phyloP scores from a whole-genome alignment of 192 early-diverging fungal genomes.

The Rhizophagus prolifer region DNA sequence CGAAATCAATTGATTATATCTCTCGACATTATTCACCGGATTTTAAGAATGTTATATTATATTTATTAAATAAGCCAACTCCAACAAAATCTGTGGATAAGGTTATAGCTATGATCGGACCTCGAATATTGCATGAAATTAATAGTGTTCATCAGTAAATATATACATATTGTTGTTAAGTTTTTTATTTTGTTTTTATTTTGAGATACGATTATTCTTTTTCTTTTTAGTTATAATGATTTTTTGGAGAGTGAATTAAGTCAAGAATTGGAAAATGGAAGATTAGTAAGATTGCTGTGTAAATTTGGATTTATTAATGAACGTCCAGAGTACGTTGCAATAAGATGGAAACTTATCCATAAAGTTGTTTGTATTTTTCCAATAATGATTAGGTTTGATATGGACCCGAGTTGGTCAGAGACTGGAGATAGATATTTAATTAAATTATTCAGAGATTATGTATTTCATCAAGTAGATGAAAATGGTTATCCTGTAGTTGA shows the following conservation, averaged over 20 bases:
- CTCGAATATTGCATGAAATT: constrained; percentile 74
- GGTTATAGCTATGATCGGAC: constrained; percentile 73
- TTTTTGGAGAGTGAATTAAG: constrained; percentile 73
- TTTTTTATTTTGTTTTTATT: neutral
- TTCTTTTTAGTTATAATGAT: constrained; percentile 62
- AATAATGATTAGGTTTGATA: constrained; percentile 63
- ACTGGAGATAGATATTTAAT: constrained; percentile 97
- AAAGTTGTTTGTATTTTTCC: neutral
- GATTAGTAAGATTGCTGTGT: constrained; percentile 81
- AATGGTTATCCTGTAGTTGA: constrained; percentile 81
- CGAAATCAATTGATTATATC: constrained; percentile 77
- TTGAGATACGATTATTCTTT: neutral
- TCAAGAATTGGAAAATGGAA: constrained; percentile 89
- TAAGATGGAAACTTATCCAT: constrained; percentile 2
- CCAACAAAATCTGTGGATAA: constrained; percentile 77
- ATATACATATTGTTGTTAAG: neutral
- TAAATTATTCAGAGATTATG: constrained; percentile 97
- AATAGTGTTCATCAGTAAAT: constrained; percentile 69
- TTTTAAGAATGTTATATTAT: constrained; percentile 80
- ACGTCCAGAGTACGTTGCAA: constrained; percentile 24
- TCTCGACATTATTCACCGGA: constrained; percentile 74
- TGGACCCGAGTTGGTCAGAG: constrained; percentile 94
- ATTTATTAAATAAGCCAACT: constrained; percentile 73
- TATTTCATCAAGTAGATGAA: constrained; percentile 94
- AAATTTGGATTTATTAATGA: constrained; percentile 86